These are phyloP conservation scores for Globisporangium barbulae DNA, from an alignment of 352 stramenopile genomes.

Conservation along the genomic window DNA sequence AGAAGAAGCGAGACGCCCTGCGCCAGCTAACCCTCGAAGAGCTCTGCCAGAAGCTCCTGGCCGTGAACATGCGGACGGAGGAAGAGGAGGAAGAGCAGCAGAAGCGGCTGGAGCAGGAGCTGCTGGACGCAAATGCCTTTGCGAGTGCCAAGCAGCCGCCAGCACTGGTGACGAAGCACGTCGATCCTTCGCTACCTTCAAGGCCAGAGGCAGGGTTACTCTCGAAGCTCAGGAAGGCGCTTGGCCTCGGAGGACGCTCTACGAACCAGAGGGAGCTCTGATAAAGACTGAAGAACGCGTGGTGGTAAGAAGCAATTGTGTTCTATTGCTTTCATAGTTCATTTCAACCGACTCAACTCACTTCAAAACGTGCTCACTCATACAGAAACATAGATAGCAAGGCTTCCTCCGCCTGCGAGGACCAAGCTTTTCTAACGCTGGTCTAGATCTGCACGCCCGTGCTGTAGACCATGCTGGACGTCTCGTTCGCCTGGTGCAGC, in stretches of 20 bases:
- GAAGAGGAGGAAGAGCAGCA: constrained; percentile 37
- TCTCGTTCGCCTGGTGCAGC: constrained; percentile 62
- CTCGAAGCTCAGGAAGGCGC: constrained; percentile 3
- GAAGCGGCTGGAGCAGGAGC: constrained; percentile 26
- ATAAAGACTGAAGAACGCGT: neutral
- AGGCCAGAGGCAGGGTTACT: neutral
- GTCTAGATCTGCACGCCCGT: constrained; percentile 14
- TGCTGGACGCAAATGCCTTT: constrained; percentile 26
- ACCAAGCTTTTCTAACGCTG: neutral
- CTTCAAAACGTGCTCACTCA: neutral
- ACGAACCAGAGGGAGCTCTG: neutral
- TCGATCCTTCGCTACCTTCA: neutral
- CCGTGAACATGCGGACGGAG: constrained; percentile 32
- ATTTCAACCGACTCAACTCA: neutral
- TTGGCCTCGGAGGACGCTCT: neutral
- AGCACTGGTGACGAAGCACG: neutral
- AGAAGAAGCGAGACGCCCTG: neutral
- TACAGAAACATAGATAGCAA: neutral
- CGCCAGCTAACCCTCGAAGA: constrained; percentile 22
- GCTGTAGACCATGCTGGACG: constrained; percentile 48
- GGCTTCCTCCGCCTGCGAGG: neutral
- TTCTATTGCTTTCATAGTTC: neutral
- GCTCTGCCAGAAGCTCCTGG: constrained; percentile 29
- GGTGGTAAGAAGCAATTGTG: neutral
- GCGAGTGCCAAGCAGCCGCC: constrained; percentile 24